These are phyloP conservation scores for Tolypocladium nubicola DNA, from an alignment of 2,329 filamentous ascomycete genomes.

Conservation along the genomic window DNA sequence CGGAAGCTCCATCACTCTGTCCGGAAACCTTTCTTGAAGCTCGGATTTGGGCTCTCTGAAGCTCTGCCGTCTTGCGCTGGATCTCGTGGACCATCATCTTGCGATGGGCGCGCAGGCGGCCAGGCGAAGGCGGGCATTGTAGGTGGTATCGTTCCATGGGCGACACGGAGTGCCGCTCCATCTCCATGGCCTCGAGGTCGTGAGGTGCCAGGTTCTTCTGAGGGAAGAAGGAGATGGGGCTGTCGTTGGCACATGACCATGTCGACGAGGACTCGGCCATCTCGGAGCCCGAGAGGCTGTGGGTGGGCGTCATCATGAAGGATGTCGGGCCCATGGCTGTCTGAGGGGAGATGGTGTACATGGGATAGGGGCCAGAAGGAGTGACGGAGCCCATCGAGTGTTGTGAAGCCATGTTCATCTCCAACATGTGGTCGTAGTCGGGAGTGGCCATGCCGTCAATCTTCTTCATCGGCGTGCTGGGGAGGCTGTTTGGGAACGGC, in stretches of 20 bases:
- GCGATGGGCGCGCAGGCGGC: conserved; percentile 23
- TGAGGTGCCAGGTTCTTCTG: conserved; percentile 17
- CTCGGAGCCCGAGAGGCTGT: conserved; percentile 28
- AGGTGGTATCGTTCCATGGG: conserved; percentile 19
- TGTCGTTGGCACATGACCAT: conserved; percentile 29
- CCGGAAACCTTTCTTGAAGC: conserved; percentile 16
- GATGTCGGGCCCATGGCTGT: conserved; percentile 19
- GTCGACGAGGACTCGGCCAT: conserved; percentile 24
- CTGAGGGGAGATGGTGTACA: conserved; percentile 24
- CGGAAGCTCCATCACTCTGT: conserved; percentile 16
- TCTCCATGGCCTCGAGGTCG: conserved; percentile 21
- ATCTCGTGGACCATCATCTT: conserved; percentile 30
- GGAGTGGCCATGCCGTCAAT: conserved; percentile 20
- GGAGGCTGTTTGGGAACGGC: conserved; percentile 18
- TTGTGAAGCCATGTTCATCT: conserved; percentile 23
- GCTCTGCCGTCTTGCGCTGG: conserved; percentile 31
- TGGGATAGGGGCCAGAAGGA: conserved; percentile 23
- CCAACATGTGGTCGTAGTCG: conserved; percentile 28
- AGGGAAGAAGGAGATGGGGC: conserved; percentile 29
- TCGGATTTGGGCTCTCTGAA: conserved; percentile 30
- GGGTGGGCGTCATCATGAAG: conserved; percentile 29
- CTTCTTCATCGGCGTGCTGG: conserved; percentile 26
- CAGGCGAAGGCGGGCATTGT: conserved; percentile 21
- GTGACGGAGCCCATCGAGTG: conserved; percentile 25
- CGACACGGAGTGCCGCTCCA: conserved; percentile 25